Base-by-base conservation (phyloP, 140 eudicot species). In the Flaveria floridana region DNA sequence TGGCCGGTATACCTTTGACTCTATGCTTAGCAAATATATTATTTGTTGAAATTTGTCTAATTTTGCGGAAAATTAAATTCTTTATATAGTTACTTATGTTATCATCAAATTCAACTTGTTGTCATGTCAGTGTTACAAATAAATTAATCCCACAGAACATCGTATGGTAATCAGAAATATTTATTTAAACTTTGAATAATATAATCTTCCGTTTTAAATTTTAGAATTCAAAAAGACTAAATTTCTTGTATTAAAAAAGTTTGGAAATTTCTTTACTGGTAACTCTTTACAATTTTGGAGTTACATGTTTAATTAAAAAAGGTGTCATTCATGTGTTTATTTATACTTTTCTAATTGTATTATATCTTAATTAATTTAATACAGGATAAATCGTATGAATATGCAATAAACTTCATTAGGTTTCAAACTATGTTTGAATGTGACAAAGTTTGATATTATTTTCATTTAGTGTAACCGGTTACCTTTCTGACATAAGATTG, bases 71-170 rank as follows among this genome's bases (percentile, higher is more conserved):
- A 65, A 39, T 14, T 14, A 0, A 34, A 14, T 7, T 30, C 16
- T 15, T 58, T 34, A n/a, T 65, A 39, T 65, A 65, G 16, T 42
- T 25, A 47, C 74, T 6, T 48, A 2, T 68, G 19, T 14, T 47
- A 25, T 69, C 62, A 70, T 47, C 74, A 70, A 25, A 70, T 70
- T 50, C 62, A 70, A 70, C 46, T 25, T 15, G 37, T 3, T 70
- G 14, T 48, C 13, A 68, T 46, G 56, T 23, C 16, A 11, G 5
- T 2, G 14, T 34, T 16, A 18, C 57, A 44, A 42, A 4, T 42
- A 8, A 44, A 21, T 2, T 68, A 46, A 68, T 19, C 39, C 11
- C 41, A 44, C 58, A 48, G 3, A 23, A 44, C 41, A 34, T 34
- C 8, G 47, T 39, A 46, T 21, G 15, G 8, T 37, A 65, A 34